Conservation (phyloP, 129 eudicot species). For the Cynara cardunculus region DNA sequence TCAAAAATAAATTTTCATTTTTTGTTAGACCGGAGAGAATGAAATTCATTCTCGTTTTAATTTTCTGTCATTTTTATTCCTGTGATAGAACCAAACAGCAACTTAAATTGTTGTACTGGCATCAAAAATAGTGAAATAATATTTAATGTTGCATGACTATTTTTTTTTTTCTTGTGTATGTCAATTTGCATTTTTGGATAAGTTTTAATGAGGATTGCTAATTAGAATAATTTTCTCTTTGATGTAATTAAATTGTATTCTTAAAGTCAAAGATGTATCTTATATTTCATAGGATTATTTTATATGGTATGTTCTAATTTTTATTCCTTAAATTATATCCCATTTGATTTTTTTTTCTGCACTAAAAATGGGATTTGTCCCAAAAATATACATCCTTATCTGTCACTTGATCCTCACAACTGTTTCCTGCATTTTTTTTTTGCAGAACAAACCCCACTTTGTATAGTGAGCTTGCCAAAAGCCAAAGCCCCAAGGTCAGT, state of each 20-base stretch:
- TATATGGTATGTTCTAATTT: neutral
- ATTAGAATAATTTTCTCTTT: neutral
- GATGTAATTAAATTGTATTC: neutral
- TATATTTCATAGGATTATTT: neutral
- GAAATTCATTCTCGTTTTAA: too few species aligned
- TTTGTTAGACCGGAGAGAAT: too few species aligned
- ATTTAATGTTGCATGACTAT: neutral
- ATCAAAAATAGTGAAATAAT: neutral
- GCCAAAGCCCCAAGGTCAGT: slow-evolving; percentile 90
- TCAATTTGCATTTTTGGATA: neutral
- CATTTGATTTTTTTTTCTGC: neutral
- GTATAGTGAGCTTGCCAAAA: slow-evolving; percentile 63
- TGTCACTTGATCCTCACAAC: slow-evolving; percentile 10
- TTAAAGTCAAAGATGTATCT: neutral
- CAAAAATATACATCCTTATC: neutral
- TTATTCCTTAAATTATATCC: slow-evolving; percentile 7
- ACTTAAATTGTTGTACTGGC: neutral
- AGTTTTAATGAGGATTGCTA: neutral
- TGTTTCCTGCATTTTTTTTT: neutral
- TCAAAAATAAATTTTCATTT: too few species aligned
- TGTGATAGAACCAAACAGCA: too few species aligned
- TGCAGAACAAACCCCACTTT: slow-evolving; percentile 66
- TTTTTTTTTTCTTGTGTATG: neutral
- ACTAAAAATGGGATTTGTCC: slow-evolving; percentile 7
- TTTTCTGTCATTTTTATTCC: too few species aligned